Conservation (phyloP, 305 asterid species). For the Fraxinus angustifolia region DNA sequence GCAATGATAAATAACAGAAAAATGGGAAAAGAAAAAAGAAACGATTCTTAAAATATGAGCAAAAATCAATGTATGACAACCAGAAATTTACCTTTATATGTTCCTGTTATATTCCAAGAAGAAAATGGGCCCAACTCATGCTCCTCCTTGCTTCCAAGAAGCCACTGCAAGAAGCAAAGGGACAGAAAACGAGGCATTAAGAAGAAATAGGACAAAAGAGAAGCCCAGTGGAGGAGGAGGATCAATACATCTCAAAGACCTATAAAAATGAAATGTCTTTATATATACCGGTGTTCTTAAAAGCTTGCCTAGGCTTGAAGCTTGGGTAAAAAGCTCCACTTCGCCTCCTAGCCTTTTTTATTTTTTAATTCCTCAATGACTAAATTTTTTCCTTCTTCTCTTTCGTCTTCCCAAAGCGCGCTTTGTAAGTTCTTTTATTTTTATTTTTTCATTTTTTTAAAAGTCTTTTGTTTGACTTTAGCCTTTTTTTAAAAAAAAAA, state of each 20-base stretch:
- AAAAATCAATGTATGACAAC: background rate
- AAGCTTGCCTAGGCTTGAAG: background rate
- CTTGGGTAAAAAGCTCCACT: background rate
- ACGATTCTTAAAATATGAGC: slow-evolving; percentile 1
- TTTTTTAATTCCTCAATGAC: background rate
- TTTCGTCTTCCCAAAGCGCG: background rate
- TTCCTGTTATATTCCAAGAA: slow-evolving; percentile 95
- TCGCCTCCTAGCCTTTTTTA: too few species aligned
- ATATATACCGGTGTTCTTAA: background rate
- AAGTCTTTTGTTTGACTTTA: too few species aligned
- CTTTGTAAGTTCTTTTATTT: background rate
- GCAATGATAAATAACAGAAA: background rate
- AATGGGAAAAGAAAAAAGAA: background rate
- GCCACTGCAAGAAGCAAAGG: slow-evolving; percentile 57
- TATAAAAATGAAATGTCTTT: background rate
- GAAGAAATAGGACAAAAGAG: background rate
- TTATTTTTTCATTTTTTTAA: too few species aligned
- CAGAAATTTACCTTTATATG: slow-evolving; percentile 74
- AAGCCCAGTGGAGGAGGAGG: background rate
- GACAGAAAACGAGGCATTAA: background rate
- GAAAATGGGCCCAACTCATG: slow-evolving; percentile 80
- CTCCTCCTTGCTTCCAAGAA: slow-evolving; percentile 70
- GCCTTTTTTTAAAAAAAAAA: too few species aligned
- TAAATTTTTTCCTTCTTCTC: background rate
- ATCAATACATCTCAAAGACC: background rate